These are phyloP conservation scores for Taiwanofungus camphoratus DNA, from an alignment of 1,284 basidiomycete species.

Conservation along the genomic window DNA sequence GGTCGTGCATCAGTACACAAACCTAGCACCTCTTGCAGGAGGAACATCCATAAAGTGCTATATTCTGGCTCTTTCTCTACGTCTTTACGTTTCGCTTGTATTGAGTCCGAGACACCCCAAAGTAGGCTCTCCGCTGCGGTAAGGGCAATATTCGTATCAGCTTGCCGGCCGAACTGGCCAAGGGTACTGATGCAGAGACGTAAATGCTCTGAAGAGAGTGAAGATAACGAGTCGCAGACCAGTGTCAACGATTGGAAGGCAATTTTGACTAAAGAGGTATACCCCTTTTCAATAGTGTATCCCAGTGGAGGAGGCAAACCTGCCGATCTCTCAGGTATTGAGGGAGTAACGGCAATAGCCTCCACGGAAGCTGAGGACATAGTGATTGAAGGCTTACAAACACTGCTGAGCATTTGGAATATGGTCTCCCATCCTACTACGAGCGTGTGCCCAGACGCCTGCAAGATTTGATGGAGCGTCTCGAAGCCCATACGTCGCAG, in stretches of 20 bases:
- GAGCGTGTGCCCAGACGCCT: slow-evolving; percentile 87
- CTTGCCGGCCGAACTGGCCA: slow-evolving; percentile 85
- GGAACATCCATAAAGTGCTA: slow-evolving; percentile 86
- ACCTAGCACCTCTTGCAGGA: slow-evolving; percentile 78
- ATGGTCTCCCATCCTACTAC: slow-evolving; percentile 90
- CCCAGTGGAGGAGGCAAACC: slow-evolving; percentile 46
- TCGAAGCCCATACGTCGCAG: slow-evolving; percentile 84
- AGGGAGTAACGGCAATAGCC: slow-evolving; percentile 32
- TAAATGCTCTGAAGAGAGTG: slow-evolving; percentile 76
- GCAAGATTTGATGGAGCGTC: slow-evolving; percentile 84
- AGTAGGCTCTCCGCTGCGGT: slow-evolving; percentile 86
- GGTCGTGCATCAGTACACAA: slow-evolving; percentile 79
- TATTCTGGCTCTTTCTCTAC: slow-evolving; percentile 64
- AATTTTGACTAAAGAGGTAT: slow-evolving; percentile 71
- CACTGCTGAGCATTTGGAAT: slow-evolving; percentile 83
- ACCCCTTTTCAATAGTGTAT: slow-evolving; percentile 58
- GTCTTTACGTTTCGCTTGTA: slow-evolving; percentile 73
- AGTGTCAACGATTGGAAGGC: slow-evolving; percentile 93
- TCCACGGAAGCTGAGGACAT: slow-evolving; percentile 37
- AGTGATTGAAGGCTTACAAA: slow-evolving; percentile 55
- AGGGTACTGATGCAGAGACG: slow-evolving; percentile 86
- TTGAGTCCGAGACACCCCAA: slow-evolving; percentile 92
- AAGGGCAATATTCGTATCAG: slow-evolving; percentile 92
- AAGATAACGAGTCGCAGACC: slow-evolving; percentile 88
- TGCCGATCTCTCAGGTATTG: slow-evolving; percentile 33